These are phyloP conservation scores for Sanghuangporus baumii DNA, from an alignment of 1,284 basidiomycete genomes.

Conservation along the genomic window DNA sequence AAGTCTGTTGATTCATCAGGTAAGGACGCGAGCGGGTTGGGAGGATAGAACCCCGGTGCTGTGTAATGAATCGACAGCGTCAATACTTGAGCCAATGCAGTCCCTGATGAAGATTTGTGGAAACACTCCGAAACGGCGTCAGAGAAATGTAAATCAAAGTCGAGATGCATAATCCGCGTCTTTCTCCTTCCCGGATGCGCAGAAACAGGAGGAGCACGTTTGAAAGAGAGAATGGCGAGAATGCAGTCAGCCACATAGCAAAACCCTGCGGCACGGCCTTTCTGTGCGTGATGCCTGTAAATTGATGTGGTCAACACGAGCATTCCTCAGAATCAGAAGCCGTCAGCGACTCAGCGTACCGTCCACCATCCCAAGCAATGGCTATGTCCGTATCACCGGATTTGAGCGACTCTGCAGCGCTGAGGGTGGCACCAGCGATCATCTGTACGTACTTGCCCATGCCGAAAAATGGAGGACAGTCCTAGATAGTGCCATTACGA, in stretches of 20 bases:
- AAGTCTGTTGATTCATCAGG: slow-evolving; percentile 35
- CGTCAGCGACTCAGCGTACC: slow-evolving; percentile 34
- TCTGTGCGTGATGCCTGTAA: slow-evolving; percentile 69
- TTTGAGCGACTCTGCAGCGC: slow-evolving; percentile 61
- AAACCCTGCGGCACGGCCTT: slow-evolving; percentile 77
- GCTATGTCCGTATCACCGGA: slow-evolving; percentile 52
- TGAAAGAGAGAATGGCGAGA: slow-evolving; percentile 66
- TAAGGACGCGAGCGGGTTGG: slow-evolving; percentile 48
- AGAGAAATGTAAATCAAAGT: slow-evolving; percentile 88
- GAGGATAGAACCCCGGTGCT: slow-evolving; percentile 80
- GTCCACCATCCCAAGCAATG: slow-evolving; percentile 83
- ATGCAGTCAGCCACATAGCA: slow-evolving; percentile 93
- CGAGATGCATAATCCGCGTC: slow-evolving; percentile 81
- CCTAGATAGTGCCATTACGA: slow-evolving; percentile 39
- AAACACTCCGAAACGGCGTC: slow-evolving; percentile 86
- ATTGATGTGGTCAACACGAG: not conserved
- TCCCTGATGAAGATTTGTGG: slow-evolving; percentile 32
- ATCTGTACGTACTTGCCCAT: slow-evolving; percentile 66
- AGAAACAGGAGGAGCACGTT: slow-evolving; percentile 26
- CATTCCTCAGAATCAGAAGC: not conserved
- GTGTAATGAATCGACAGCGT: slow-evolving; percentile 84
- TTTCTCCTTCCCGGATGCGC: slow-evolving; percentile 29
- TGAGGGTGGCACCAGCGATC: slow-evolving; percentile 74
- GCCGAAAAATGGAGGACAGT: slow-evolving; percentile 73
- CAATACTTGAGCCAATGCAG: slow-evolving; percentile 48